phyloP scores from a whole-genome alignment of 495 filamentous ascomycete species.

The Rostrohypoxylon terebratum region DNA sequence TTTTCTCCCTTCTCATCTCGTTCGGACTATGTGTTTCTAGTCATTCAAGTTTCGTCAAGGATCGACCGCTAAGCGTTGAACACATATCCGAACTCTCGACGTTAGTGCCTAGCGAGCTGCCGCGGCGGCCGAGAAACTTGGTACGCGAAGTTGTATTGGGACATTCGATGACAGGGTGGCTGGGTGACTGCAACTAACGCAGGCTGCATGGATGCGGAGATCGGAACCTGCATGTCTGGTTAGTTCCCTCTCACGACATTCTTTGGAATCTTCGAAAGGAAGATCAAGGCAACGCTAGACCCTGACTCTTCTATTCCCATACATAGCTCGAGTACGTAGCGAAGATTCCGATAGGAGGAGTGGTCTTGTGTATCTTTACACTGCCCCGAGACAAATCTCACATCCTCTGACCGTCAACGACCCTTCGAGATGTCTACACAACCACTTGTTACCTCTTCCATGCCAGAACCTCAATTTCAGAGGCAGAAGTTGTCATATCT shows the following conservation, averaged over 20 bases:
- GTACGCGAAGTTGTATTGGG: background rate
- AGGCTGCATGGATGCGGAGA: conserved; percentile 25
- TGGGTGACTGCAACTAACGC: background rate
- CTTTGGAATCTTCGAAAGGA: conserved; percentile 9
- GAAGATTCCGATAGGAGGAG: conserved; percentile 3
- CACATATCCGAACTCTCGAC: background rate
- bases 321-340: background rate
- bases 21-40: background rate
- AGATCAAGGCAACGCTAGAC: conserved; percentile 10
- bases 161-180: background rate
- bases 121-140: background rate
- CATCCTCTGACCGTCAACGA: background rate
- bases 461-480: conserved; percentile 44
- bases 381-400: background rate
- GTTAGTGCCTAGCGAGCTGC: conserved; percentile 7
- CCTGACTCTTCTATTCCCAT: conserved; percentile 14
- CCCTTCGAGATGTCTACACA: conserved; percentile 41
- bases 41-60: background rate
- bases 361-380: conserved; percentile 8
- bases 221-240: conserved; percentile 18
- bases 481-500: conserved; percentile 63
- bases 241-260: conserved; percentile 11
- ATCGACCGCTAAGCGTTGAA: background rate
- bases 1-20: background rate
- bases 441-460: conserved; percentile 9